These are phyloP conservation scores for Trifolium repens DNA, from an alignment of 306 rosid genomes.

Conservation along the genomic window DNA sequence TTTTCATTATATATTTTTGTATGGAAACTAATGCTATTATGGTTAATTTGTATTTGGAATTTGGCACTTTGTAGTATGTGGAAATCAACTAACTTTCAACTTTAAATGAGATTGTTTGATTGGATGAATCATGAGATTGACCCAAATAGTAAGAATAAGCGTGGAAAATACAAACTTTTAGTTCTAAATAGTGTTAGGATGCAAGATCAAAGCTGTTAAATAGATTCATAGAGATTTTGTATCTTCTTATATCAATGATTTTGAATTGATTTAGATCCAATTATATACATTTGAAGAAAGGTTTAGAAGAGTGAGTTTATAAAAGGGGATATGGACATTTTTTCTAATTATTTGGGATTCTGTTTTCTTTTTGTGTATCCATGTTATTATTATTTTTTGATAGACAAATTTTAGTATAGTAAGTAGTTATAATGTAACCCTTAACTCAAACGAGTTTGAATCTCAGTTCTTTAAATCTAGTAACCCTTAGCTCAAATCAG, in stretches of 20 bases:
- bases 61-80: neutral
- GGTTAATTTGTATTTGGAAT: neutral
- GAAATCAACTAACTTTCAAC: constrained; percentile 13
- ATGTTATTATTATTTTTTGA: neutral
- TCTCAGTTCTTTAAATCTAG: no score
- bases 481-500: neutral
- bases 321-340: neutral
- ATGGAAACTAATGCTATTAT: constrained; percentile 3
- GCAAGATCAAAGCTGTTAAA: neutral
- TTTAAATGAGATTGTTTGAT: constrained; percentile 21
- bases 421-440: neutral
- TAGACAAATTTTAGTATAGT: neutral
- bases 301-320: constrained; percentile 2
- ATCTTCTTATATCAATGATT: neutral
- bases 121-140: neutral
- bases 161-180: neutral
- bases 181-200: constrained; percentile 7
- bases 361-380: neutral
- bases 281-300: neutral
- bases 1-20: neutral
- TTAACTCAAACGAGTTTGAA: neutral
- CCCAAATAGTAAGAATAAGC: neutral
- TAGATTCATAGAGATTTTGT: neutral
- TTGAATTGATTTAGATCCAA: neutral
- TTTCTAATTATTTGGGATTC: constrained; percentile 7